Base-by-base conservation (phyloP, 2,329 filamentous ascomycete genomes). In the Fusarium sp. region DNA sequence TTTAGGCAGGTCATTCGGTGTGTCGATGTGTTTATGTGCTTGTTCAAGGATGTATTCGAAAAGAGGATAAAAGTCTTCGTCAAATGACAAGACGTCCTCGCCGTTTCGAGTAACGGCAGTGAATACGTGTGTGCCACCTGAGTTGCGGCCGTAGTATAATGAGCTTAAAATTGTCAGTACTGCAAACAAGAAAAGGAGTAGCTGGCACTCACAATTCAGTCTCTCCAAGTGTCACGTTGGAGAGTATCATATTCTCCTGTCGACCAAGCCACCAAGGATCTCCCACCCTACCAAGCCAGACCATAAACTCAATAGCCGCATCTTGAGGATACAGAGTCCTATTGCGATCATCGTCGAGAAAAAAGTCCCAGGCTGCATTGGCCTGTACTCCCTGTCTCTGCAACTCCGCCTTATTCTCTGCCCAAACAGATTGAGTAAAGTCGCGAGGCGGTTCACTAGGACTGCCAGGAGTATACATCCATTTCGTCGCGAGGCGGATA, bases 281-380 rank as follows among this genome's bases (percentile, higher is more conserved):
- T 7, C 77, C 77, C 0, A 78, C 75, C 0, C 74, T 61, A 1
- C 77, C 76, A 6, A 78, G 11, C 77, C 77, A 78, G 2, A 78
- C 74, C 75, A 78, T 78, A 1, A 78, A 70, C 50, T 78, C 77
- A 6, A 78, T 68, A 11, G 65, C 58, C 0, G 77, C 76, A 56
- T 52, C 72, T 14, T 78, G 77, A 1, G 76, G 68, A 34, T 74
- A 78, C 0, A 77, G 40, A 0, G 77, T 74, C 60, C 61, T 74
- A 13, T 77, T 76, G 2, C 70, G 64, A 16, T 78, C 72, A 37
- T 76, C 67, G 6, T 78, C 76, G 2, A 78, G 68, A 10, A 78
- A 78, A n/a, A 78, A 78, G 9, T 78, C 77, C 76, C 77, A 78
- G 2, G 77, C 77, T 0, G 77, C 77, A 59, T 78, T 78, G 0